phyloP scores from a whole-genome alignment of 2,329 filamentous ascomycete genomes.

The Fusarium clavum region DNA sequence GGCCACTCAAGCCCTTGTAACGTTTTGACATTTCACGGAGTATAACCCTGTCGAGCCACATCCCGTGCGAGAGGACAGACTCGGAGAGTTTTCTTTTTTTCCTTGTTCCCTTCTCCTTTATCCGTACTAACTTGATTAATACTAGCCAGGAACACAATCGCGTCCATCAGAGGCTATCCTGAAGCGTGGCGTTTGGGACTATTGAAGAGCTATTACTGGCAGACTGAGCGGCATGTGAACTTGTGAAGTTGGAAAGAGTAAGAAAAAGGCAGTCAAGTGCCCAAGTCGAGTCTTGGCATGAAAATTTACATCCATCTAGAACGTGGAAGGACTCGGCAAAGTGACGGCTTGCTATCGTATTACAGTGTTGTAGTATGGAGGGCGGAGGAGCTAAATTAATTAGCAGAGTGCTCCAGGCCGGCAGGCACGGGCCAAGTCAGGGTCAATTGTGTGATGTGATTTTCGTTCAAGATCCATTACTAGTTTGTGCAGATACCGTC shows the following conservation, averaged over 20 bases:
- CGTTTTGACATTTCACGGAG: not conserved
- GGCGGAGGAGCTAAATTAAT: slow-evolving; percentile 19
- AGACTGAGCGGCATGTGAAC: not conserved
- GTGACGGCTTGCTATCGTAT: slow-evolving; percentile 1
- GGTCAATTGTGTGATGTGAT: slow-evolving; percentile 15
- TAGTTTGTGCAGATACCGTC: slow-evolving; percentile 12
- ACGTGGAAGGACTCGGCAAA: slow-evolving; percentile 9
- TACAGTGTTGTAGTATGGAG: slow-evolving; percentile 1
- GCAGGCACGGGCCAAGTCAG: slow-evolving; percentile 9
- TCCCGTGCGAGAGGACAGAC: not conserved
- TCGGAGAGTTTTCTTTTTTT: slow-evolving; percentile 11
- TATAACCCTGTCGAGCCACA: not conserved
- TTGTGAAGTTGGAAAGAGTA: slow-evolving; percentile 1
- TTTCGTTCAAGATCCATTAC: slow-evolving; percentile 12
- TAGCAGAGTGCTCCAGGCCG: slow-evolving; percentile 11
- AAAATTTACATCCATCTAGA: not conserved
- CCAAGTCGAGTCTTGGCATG: not conserved
- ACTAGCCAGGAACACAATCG: slow-evolving; percentile 8
- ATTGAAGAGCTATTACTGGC: slow-evolving; percentile 17
- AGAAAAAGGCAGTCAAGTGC: not conserved
- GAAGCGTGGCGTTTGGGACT: slow-evolving; percentile 25
- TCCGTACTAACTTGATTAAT: slow-evolving; percentile 10
- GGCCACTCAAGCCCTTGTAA: not conserved
- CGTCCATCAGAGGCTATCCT: not conserved
- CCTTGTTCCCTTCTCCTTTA: not conserved